Conservation (phyloP, 305 asterid genomes). For the Stenogyne calaminthoides region DNA sequence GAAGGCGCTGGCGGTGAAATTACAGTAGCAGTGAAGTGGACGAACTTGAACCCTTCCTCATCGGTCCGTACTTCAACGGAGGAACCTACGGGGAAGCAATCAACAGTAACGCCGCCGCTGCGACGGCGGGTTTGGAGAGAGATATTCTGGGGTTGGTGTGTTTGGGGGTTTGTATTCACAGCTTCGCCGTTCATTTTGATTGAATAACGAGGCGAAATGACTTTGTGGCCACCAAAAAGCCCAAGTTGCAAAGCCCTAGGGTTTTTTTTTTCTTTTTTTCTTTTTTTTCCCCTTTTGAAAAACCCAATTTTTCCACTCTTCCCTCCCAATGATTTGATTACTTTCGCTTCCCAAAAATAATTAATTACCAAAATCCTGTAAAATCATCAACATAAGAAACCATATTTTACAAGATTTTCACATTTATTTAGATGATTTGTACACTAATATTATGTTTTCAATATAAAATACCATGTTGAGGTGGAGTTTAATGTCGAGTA, state of each 20-base stretch:
- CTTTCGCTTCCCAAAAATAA: neutral
- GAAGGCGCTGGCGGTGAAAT: neutral
- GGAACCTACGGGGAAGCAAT: constrained; percentile 36
- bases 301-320: constrained; percentile 3
- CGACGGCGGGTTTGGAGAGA: neutral
- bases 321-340: neutral
- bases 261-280: constrained; percentile 16
- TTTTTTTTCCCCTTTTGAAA: neutral
- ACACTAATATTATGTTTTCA: too few species aligned
- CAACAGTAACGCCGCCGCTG: neutral
- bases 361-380: neutral
- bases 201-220: constrained; percentile 17
- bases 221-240: constrained; percentile 27
- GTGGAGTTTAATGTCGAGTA: neutral
- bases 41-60: constrained; percentile 55
- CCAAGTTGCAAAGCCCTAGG: constrained; percentile 28
- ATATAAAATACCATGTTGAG: too few species aligned
- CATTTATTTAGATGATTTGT: neutral
- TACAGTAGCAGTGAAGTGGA: constrained; percentile 56
- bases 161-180: constrained; percentile 11
- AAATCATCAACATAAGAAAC: neutral
- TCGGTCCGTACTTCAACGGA: constrained; percentile 54
- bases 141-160: constrained; percentile 4
- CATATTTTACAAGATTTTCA: neutral
- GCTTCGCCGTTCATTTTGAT: constrained; percentile 40